Evolutionary conservation across 257 asterid genomes (phyloP), one percentile per base, ranked within the genome.

Genomic region (Ehretia macrophylla): DNA sequence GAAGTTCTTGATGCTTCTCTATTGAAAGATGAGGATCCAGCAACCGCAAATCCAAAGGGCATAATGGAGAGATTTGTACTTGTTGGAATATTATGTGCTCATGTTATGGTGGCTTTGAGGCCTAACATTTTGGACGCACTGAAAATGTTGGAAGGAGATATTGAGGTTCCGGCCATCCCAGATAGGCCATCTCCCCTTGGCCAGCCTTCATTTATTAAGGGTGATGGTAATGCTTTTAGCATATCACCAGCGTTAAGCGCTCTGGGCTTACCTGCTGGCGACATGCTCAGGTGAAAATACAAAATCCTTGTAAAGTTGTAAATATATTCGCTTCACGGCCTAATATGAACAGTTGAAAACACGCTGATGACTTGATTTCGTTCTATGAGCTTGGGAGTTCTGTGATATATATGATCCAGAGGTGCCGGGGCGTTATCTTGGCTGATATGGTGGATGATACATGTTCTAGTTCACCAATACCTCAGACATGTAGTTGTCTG

Each of bases 121-220:
- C 65, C 65, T 35, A 60, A 56, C 48, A 60, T 60, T 60, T 60
- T 42, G 35, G 65, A 60, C 0, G 65, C 56, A 16, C 46, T 60
- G 12, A 60, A 17, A 10, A 47, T 60, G 56, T 44, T 60, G 14
- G 65, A 60, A 48, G 65, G 65, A 3, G 65, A 60, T 17, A 48
- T 48, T n/a, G 65, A 60, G 47, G 40, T 60, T 22, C 65, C 65
- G 11, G 17, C 32, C 18, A n/a, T 60, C 10, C 65, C 65, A 49
- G 65, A 60, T 60, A 60, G 65, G 57, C 65, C 65, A 23, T 16
- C 53, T 9, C 65, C 65, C n/a, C 56, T 60, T 42, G 40, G 65
- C 32, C 65, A 60, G 11, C 14, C 55, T 50, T 20, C 55, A 20
- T 50, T 50, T 20, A n/a, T n/a, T 5, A 20, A 10, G 11, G 23